Evolutionary conservation across 805 yeast genomes (phyloP), one percentile per base, ranked within the genome.

Genomic region (Saccharomycopsis olivae): DNA sequence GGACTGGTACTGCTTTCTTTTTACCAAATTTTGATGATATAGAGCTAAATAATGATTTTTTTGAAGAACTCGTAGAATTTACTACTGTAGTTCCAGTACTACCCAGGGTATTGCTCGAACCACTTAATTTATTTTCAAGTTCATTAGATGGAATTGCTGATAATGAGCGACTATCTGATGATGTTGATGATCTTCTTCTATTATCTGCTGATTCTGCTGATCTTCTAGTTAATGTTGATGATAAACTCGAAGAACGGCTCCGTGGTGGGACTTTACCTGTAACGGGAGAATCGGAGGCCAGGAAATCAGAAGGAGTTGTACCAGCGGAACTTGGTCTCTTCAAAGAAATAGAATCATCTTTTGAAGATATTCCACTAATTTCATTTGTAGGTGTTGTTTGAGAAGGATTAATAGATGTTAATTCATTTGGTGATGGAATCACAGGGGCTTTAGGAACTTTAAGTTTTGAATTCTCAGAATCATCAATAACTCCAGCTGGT

Each of bases 401-500:
- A n/a, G n/a, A n/a, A 14, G 44, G 39, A 27, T 11, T 29, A 21
- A 30, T 30, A 10, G 43, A 29, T 3, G 47, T 33, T 14, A 40
- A 37, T 35, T 27, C 42, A 30, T 37, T 45, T 15, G 47, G 50
- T 19, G 43, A 45, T 14, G 41, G 48, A 23, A 45, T 43, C 11
- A 45, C 44, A 13, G 46, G 43, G 31, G 48, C 41, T 32, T 36
- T 38, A 14, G 51, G 39, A 5, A 43, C 14, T 25, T 39, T 38
- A 13, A 37, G 24, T 8, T 34, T 23, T 15, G 39, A 11, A 24
- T 20, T 38, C 6, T 29, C 41, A n/a, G 23, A 19, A 27, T 27
- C 35, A 23, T 33, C 39, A n/a, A 25, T 23, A 40, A 39, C 33
- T 19, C 31, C 47, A 20, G 70, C 30, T 69, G 60, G 36, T 69